Evolutionary conservation across 768 basidiomycete species (phyloP).

Genomic region (Neoboletus brunneissimus): DNA sequence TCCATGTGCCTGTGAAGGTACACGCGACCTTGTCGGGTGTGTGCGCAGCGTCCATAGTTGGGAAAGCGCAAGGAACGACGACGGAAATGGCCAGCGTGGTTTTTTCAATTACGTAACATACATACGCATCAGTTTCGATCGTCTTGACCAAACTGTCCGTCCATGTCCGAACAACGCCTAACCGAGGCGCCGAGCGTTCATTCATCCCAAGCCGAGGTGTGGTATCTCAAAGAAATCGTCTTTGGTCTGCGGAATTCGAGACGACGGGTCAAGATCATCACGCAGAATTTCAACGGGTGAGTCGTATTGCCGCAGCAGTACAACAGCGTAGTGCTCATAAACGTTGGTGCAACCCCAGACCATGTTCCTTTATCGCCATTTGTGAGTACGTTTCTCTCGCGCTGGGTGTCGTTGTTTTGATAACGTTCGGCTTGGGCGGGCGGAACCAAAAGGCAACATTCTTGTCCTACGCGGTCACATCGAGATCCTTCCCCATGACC

Average conservation of each 20-base stretch:
- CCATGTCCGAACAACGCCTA: conserved; percentile 19
- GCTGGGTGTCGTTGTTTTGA: not conserved
- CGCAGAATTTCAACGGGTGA: conserved; percentile 83
- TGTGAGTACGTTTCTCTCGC: conserved; percentile 41
- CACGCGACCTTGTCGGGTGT: not conserved
- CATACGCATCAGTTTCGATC: not conserved
- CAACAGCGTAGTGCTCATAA: not conserved
- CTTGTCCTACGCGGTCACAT: conserved; percentile 84
- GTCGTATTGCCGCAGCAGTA: conserved; percentile 23
- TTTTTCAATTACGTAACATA: not conserved
- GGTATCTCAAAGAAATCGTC: conserved; percentile 69
- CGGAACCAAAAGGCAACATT: conserved; percentile 63
- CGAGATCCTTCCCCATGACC: conserved; percentile 61
- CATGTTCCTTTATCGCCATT: conserved; percentile 89
- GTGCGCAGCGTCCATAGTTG: not conserved
- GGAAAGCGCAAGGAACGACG: not conserved
- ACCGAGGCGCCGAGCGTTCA: conserved; percentile 16
- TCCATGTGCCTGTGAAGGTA: not conserved
- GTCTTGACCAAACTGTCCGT: not conserved
- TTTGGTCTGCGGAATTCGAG: conserved; percentile 40
- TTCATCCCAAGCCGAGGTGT: conserved; percentile 50
- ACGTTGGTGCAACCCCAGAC: conserved; percentile 42
- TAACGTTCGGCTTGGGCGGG: not conserved
- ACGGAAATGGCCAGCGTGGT: not conserved
- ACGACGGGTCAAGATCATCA: conserved; percentile 59